These are phyloP conservation scores for Neurospora sp. DNA, from an alignment of 495 filamentous ascomycete species.

Conservation along the genomic window DNA sequence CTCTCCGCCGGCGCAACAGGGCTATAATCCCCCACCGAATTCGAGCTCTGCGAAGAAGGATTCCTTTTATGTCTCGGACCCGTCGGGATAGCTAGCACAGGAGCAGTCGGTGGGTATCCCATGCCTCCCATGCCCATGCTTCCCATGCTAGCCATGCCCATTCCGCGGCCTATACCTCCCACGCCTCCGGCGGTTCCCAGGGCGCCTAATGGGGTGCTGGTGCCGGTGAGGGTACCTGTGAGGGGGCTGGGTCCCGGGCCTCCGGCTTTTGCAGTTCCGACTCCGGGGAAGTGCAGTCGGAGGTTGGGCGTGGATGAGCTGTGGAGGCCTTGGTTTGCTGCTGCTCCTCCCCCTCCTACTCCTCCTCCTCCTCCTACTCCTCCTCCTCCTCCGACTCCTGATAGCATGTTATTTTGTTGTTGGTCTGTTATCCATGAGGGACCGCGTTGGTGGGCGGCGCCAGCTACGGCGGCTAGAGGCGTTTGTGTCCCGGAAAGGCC, in stretches of 20 bases:
- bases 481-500: conserved; percentile 79
- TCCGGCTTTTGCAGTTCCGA: not conserved
- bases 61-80: conserved; percentile 28
- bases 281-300: not conserved
- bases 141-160: not conserved
- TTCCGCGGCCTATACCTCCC: conserved; percentile 1
- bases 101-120: not conserved
- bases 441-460: conserved; percentile 37
- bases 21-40: conserved; percentile 30
- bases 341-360: not conserved
- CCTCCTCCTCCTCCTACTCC: not conserved
- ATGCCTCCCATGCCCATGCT: not conserved
- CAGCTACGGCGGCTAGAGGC: conserved; percentile 78
- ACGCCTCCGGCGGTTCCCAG: not conserved
- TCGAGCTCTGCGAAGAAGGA: conserved; percentile 30
- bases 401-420: not conserved
- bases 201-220: conserved; percentile 4
- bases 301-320: conserved; percentile 22
- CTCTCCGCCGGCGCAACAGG: conserved; percentile 2
- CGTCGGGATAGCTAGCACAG: not conserved
- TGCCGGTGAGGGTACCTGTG: not conserved
- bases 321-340: conserved; percentile 7
- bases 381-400: not conserved
- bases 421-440: conserved; percentile 30
- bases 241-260: not conserved